phyloP scores from a whole-genome alignment of 331 rosid genomes.

The Arachis monticola region DNA sequence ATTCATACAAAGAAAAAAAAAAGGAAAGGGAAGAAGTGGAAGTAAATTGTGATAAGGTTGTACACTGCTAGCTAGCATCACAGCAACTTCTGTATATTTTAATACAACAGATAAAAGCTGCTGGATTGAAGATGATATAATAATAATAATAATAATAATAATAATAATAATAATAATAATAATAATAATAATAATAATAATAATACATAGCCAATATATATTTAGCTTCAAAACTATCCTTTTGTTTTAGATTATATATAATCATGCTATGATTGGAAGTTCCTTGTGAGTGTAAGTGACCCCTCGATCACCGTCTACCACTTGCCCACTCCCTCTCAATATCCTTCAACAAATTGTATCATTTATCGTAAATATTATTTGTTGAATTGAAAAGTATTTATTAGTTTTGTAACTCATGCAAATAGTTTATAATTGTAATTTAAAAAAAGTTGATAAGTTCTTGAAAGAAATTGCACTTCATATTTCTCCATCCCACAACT shows the following conservation, averaged over 20 bases:
- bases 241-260: too few relatives aligned
- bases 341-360: constrained; percentile 45
- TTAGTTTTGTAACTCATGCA: constrained; percentile 1
- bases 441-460: constrained; percentile 50
- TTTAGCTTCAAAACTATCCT: too few relatives aligned
- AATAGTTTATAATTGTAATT: too few relatives aligned
- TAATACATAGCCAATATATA: too few relatives aligned
- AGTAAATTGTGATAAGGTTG: constrained; percentile 20
- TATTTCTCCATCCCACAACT: constrained; percentile 86
- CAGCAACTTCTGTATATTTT: constrained; percentile 1
- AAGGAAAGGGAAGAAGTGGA: constrained; percentile 42
- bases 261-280: constrained; percentile 4
- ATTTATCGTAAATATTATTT: neutral
- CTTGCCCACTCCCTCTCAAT: constrained; percentile 64
- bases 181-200: too few relatives aligned
- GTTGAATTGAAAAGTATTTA: neutral
- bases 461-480: constrained; percentile 48
- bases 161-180: too few relatives aligned
- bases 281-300: constrained; percentile 60
- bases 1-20: constrained; percentile 16
- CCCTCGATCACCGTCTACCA: constrained; percentile 71
- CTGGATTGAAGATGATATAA: too few relatives aligned
- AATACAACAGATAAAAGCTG: too few relatives aligned
- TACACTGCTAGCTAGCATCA: constrained; percentile 27
- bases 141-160: too few relatives aligned